Evolutionary conservation across 768 basidiomycete species (phyloP), one percentile per base, ranked within the genome.

Genomic region (Mycena vulgaris): DNA sequence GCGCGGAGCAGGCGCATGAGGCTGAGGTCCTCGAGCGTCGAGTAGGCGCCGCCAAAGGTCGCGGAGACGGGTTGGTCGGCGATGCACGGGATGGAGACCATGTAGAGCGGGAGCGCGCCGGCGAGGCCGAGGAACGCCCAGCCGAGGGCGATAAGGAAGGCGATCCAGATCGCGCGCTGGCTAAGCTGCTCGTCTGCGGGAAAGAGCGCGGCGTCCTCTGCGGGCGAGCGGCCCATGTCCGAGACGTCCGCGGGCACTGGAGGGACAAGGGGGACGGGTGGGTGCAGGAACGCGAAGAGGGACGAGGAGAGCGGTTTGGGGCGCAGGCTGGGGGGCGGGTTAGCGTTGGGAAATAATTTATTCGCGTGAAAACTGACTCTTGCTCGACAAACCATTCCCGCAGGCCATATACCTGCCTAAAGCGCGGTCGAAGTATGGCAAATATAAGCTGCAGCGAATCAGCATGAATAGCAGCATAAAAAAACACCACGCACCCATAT

Each of bases 321-420:
- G 42, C 93, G 91, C 35, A 90, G 79, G 58, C 92, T 93, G 63
- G 48, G 57, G n/a, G 76, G 70, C 66, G 66, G 17, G 63, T 47
- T n/a, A 55, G 45, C 40, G 56, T 57, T 47, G 19, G 23, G n/a
- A n/a, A 25, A 25, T 27, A 57, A 25, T 66, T n/a, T 19, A 42
- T 48, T 47, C 21, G 23, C n/a, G 23, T 58, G 49, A 33, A 21
- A 3, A 85, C 90, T 80, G 77, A 94, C 92, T 88, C 87, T 79
- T 84, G 87, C 52, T 87, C 89, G 19, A 91, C 86, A 78, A 95
- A 95, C 93, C 93, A 95, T 76, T 93, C 92, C 75, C 93, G 83
- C 55, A 91, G 77, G 23, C 83, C 91, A 73, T 94, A 95, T 17
- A 95, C 76, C 81, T 93, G 91, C 63, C 92, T 88, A 74, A 89